Conservation (phyloP, 1,284 basidiomycete genomes). For the Leccinum ambiguum region DNA sequence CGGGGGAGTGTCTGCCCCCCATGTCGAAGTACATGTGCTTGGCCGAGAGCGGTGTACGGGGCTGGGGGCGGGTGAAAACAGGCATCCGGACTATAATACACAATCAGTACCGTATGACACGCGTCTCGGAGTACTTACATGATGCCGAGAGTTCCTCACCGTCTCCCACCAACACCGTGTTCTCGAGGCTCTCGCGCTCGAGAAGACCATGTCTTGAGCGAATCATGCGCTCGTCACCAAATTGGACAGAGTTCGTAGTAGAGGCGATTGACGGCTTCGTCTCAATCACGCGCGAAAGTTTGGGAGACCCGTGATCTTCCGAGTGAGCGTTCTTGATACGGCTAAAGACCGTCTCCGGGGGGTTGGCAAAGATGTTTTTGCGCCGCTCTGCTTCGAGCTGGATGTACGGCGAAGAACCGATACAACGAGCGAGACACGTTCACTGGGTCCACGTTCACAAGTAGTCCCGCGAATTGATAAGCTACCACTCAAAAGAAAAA, state of each 20-base stretch:
- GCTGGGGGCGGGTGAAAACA: constrained; percentile 48
- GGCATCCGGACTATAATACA: constrained; percentile 41
- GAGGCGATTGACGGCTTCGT: constrained; percentile 61
- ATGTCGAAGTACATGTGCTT: constrained; percentile 57
- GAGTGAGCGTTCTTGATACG: constrained; percentile 25
- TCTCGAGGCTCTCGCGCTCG: constrained; percentile 66
- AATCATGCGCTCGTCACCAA: constrained; percentile 69
- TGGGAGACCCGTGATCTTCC: constrained; percentile 36
- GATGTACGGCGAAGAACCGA: constrained; percentile 71
- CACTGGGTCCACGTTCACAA: no score
- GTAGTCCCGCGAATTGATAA: no score
- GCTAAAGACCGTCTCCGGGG: constrained; percentile 30
- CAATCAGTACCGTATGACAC: constrained; percentile 8
- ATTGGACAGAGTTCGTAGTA: constrained; percentile 51
- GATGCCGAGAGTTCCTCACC: constrained; percentile 59
- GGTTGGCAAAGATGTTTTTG: constrained; percentile 45
- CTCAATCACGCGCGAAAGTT: constrained; percentile 47
- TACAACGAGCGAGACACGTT: constrained; percentile 15
- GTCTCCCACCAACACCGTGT: constrained; percentile 53
- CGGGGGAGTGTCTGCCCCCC: constrained; percentile 42
- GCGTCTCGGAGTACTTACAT: constrained; percentile 41
- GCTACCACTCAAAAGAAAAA: background rate
- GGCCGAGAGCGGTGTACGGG: constrained; percentile 57
- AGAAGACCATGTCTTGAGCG: constrained; percentile 58
- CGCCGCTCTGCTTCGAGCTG: constrained; percentile 53